These are phyloP conservation scores for Elasticomyces elasticus DNA, from an alignment of 495 filamentous ascomycete genomes.

Conservation along the genomic window DNA sequence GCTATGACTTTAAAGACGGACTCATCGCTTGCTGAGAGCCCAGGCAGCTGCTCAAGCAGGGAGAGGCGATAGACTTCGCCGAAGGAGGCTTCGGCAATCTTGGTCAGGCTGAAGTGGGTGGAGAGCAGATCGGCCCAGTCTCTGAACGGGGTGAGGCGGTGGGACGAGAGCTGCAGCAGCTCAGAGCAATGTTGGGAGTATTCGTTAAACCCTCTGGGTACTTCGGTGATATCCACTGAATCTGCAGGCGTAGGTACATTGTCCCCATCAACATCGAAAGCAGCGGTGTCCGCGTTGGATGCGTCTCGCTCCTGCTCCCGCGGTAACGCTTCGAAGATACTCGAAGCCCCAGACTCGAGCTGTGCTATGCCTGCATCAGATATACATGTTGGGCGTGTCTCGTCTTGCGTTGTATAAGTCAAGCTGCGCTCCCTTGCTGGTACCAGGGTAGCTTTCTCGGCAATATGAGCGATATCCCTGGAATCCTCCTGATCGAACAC, in stretches of 20 bases:
- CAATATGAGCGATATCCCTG: too few species aligned
- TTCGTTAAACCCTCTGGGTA: neutral
- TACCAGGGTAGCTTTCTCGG: too few species aligned
- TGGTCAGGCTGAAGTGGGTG: constrained; percentile 40
- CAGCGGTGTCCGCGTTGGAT: too few species aligned
- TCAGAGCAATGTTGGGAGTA: constrained; percentile 8
- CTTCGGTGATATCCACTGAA: neutral
- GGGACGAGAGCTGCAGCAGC: constrained; percentile 8
- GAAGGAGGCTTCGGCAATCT: constrained; percentile 62
- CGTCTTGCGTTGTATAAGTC: too few species aligned
- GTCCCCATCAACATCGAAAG: neutral
- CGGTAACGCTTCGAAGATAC: too few species aligned
- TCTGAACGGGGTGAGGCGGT: constrained; percentile 20
- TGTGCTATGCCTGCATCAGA: too few species aligned
- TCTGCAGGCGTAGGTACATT: neutral
- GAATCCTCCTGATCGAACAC: too few species aligned
- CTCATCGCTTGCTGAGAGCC: constrained; percentile 23
- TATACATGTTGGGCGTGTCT: too few species aligned
- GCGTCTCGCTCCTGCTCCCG: too few species aligned
- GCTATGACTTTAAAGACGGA: constrained; percentile 37
- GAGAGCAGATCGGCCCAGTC: constrained; percentile 44
- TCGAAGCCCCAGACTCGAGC: too few species aligned
- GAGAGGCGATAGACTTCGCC: constrained; percentile 58
- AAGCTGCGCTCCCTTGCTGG: too few species aligned
- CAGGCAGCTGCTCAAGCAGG: constrained; percentile 31